Conservation (phyloP, 805 yeast species). For the Kodamaea leandrae region DNA sequence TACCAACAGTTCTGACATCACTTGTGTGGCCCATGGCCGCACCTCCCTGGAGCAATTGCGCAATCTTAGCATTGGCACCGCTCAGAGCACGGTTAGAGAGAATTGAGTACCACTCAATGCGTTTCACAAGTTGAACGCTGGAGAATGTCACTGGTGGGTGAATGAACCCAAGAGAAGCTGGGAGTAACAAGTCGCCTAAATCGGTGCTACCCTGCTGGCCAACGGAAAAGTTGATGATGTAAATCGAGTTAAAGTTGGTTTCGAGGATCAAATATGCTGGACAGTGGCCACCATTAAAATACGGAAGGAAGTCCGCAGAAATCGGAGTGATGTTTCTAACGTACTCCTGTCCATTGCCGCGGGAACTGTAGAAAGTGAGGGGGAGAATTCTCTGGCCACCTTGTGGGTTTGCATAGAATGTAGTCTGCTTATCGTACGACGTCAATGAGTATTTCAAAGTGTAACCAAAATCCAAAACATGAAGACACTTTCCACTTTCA, state of each 20-base stretch:
- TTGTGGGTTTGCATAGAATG: conserved; percentile 64
- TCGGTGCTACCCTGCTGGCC: conserved; percentile 18
- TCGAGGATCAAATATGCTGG: conserved; percentile 63
- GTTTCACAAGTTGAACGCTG: conserved; percentile 49
- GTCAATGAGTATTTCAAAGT: conserved; percentile 79
- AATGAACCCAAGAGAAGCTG: conserved; percentile 76
- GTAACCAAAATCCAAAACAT: conserved; percentile 69
- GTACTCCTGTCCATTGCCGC: conserved; percentile 21
- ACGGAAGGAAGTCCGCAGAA: conserved; percentile 53
- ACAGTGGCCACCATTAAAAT: conserved; percentile 75
- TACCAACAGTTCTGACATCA: conserved; percentile 30
- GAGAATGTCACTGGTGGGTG: conserved; percentile 67
- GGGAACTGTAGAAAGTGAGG: conserved; percentile 22
- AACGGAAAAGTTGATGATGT: conserved; percentile 54
- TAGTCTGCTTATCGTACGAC: conserved; percentile 79
- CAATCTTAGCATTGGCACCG: conserved; percentile 41
- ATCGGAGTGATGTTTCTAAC: conserved; percentile 31
- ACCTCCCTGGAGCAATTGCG: conserved; percentile 73
- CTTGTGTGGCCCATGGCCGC: conserved; percentile 48
- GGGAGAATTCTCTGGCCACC: conserved; percentile 33
- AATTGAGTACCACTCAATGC: conserved; percentile 78
- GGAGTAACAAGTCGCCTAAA: conserved; percentile 50
- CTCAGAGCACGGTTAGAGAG: conserved; percentile 37
- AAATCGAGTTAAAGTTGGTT: conserved; percentile 62
- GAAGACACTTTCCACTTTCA: conserved; percentile 52